Conservation (phyloP, 2,329 filamentous ascomycete genomes). For the Paracamarosporium sp. region DNA sequence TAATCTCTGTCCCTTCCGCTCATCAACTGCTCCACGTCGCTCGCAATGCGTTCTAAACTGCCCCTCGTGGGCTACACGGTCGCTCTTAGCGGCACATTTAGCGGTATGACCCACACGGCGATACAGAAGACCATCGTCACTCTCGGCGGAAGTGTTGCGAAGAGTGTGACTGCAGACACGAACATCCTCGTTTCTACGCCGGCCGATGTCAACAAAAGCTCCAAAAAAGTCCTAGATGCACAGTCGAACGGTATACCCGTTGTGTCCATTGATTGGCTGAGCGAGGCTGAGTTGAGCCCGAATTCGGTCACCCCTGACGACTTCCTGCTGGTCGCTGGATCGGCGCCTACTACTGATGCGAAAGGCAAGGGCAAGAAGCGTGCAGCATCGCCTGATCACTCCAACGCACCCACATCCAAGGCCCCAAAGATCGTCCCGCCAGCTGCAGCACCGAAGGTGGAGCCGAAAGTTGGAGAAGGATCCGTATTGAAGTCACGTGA, state of each 20-base stretch:
- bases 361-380: slow-evolving; percentile 40
- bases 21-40: slow-evolving; percentile 3
- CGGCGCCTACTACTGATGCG: slow-evolving; percentile 8
- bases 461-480: slow-evolving; percentile 50
- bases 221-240: slow-evolving; percentile 61
- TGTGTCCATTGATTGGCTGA: slow-evolving; percentile 67
- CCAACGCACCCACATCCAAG: slow-evolving; percentile 14
- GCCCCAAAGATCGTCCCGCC: slow-evolving; percentile 25
- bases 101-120: slow-evolving; percentile 58
- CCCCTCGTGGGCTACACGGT: slow-evolving; percentile 60
- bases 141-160: slow-evolving; percentile 59
- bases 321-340: slow-evolving; percentile 29
- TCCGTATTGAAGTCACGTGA: slow-evolving; percentile 53
- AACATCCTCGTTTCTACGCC: slow-evolving; percentile 66
- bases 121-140: slow-evolving; percentile 56
- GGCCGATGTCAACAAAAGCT: slow-evolving; percentile 58
- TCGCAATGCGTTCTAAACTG: slow-evolving; percentile 28
- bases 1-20: background rate
- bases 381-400: slow-evolving; percentile 30
- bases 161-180: slow-evolving; percentile 56
- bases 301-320: slow-evolving; percentile 51
- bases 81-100: slow-evolving; percentile 67
- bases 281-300: slow-evolving; percentile 57
- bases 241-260: slow-evolving; percentile 59
- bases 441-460: slow-evolving; percentile 21